Percentiles rank a stretch among this genome's conserved stretches.
These are phyloP conservation scores for Silene noctiflora DNA, from an alignment of 179 eudicot species.

Conservation along the genomic window DNA sequence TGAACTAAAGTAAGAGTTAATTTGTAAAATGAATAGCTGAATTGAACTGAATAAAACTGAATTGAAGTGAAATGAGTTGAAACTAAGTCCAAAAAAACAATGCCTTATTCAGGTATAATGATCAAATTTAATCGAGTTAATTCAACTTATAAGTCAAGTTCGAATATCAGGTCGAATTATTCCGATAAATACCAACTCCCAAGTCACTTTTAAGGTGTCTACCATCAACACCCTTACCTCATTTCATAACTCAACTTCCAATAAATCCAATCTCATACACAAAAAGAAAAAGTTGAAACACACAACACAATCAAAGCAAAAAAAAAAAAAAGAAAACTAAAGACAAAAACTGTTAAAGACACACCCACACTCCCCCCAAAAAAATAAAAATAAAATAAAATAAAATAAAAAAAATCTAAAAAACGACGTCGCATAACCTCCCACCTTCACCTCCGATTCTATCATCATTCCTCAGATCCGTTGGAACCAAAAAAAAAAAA, in stretches of 20 bases:
- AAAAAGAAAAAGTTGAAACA: neutral
- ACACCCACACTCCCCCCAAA: neutral
- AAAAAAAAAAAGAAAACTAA: neutral
- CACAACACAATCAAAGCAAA: neutral
- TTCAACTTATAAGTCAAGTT: too few relatives aligned
- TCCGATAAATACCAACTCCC: too few relatives aligned
- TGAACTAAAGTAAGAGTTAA: too few relatives aligned
- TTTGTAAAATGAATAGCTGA: too few relatives aligned
- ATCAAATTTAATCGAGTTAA: too few relatives aligned
- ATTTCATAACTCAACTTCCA: neutral
- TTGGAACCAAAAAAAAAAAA: neutral
- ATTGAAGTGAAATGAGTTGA: too few relatives aligned
- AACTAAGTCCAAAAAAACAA: too few relatives aligned
- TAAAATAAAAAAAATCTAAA: neutral
- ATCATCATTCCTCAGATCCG: constrained; percentile 24
- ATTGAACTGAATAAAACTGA: too few relatives aligned
- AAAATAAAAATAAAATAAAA: too few relatives aligned
- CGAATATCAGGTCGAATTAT: too few relatives aligned
- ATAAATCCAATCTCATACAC: neutral
- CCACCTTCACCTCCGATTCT: neutral
- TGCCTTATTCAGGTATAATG: too few relatives aligned
- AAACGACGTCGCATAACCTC: constrained; percentile 15
- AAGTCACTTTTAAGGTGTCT: too few relatives aligned
- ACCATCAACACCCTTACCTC: neutral
- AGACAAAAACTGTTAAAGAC: neutral